Evolutionary conservation across 1,284 basidiomycete genomes (phyloP).

Genomic region (Peniophora sp.): DNA sequence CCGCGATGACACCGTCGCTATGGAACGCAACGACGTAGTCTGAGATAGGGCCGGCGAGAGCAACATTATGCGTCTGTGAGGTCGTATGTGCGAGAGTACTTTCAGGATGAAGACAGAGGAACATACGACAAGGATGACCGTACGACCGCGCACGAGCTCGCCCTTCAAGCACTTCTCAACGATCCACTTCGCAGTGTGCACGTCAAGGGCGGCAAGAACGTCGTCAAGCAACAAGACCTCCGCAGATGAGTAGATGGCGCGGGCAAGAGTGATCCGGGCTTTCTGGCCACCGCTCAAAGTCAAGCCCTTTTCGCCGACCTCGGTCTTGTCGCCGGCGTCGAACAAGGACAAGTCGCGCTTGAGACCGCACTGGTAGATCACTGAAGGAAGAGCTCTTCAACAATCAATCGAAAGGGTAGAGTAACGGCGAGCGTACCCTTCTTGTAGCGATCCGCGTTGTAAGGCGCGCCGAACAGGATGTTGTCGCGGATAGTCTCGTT

Average conservation of each 20-base stretch:
- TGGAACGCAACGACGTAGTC: conserved; percentile 54
- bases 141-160: conserved; percentile 59
- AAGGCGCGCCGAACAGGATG: conserved; percentile 35
- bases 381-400: conserved; percentile 19
- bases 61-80: conserved; percentile 61
- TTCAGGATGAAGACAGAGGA: conserved; percentile 8
- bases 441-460: conserved; percentile 33
- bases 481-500: conserved; percentile 45
- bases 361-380: conserved; percentile 56
- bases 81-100: neutral
- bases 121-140: conserved; percentile 64
- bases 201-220: conserved; percentile 50
- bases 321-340: conserved; percentile 67
- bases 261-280: conserved; percentile 67
- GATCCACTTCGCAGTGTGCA: conserved; percentile 69
- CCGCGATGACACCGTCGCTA: conserved; percentile 39
- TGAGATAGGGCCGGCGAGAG: conserved; percentile 55
- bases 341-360: conserved; percentile 58
- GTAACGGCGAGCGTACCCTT: conserved; percentile 23
- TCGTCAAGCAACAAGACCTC: conserved; percentile 60
- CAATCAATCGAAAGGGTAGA: neutral
- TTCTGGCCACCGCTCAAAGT: conserved; percentile 37
- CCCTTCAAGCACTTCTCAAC: conserved; percentile 72
- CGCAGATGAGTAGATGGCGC: conserved; percentile 61
- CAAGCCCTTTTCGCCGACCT: conserved; percentile 61